Percentiles rank a stretch among this genome's conserved stretches.
Conservation (phyloP, 306 rosid species). For the Quercus mongolica region DNA sequence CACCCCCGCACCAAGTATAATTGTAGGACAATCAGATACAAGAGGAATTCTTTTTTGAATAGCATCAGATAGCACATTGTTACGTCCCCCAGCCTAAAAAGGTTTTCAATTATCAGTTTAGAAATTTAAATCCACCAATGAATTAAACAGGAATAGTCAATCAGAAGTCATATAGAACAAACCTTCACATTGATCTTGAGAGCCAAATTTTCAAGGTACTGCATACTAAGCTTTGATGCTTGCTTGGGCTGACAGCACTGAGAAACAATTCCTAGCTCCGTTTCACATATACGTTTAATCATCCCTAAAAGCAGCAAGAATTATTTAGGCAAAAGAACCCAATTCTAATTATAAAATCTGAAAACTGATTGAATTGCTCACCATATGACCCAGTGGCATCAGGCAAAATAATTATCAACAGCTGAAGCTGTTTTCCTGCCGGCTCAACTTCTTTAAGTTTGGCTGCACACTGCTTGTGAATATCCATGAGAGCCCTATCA, state of each 20-base stretch:
- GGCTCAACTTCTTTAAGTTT: slow-evolving; percentile 1
- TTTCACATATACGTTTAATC: slow-evolving; percentile 75
- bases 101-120: background rate
- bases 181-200: slow-evolving; percentile 90
- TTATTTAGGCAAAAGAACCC: background rate
- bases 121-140: background rate
- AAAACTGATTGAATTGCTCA: slow-evolving; percentile 18
- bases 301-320: slow-evolving; percentile 32
- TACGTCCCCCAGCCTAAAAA: slow-evolving; percentile 70
- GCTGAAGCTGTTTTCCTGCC: slow-evolving; percentile 29
- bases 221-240: slow-evolving; percentile 23
- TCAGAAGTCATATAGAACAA: background rate
- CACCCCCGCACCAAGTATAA: slow-evolving; percentile 83
- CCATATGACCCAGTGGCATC: slow-evolving; percentile 61
- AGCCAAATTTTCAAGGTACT: slow-evolving; percentile 73
- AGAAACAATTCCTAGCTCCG: slow-evolving; percentile 76
- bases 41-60: slow-evolving; percentile 34
- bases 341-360: background rate
- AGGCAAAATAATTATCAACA: slow-evolving; percentile 70
- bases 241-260: slow-evolving; percentile 66
- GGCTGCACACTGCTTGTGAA: slow-evolving; percentile 22
- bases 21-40: slow-evolving; percentile 57
- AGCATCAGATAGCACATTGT: slow-evolving; percentile 62
- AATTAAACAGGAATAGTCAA: background rate
- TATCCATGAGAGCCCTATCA: slow-evolving; percentile 32